Percentiles rank a stretch among this genome's conserved stretches.
Evolutionary conservation across 2,329 filamentous ascomycete species (phyloP).

Genomic region (Dactylonectria macrodidyma): DNA sequence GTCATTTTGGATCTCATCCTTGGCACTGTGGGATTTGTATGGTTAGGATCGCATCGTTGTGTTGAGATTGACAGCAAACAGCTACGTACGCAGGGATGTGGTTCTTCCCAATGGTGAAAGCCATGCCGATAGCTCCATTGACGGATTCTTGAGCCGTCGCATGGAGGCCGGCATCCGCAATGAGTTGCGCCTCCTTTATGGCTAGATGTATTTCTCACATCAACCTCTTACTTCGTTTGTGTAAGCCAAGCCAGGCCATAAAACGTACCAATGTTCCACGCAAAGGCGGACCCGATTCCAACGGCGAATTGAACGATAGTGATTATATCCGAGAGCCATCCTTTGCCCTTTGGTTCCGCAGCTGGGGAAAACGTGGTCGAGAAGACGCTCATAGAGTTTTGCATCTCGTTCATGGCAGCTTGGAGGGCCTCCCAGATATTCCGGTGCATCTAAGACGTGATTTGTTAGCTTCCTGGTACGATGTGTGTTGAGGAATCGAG

Average conservation of each 20-base stretch:
- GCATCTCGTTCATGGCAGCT: constrained; percentile 14
- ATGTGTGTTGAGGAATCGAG: too few species aligned
- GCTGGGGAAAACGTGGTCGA: constrained; percentile 1
- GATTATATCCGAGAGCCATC: constrained; percentile 4
- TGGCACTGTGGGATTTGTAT: not conserved
- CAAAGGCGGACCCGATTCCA: not conserved
- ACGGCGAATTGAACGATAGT: constrained; percentile 1
- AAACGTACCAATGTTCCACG: constrained; percentile 2
- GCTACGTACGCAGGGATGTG: constrained; percentile 9
- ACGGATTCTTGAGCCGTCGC: not conserved
- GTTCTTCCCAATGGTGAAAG: not conserved
- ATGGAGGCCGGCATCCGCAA: not conserved
- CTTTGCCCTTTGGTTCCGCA: not conserved
- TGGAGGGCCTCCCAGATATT: constrained; percentile 8
- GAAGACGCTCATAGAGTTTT: not conserved
- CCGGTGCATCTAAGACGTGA: not conserved
- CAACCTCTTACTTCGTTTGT: not conserved
- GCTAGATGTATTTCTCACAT: not conserved
- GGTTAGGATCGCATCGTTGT: not conserved
- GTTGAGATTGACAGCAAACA: too few species aligned
- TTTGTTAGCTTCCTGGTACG: not conserved
- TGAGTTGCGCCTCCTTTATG: not conserved
- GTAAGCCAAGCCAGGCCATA: too few species aligned
- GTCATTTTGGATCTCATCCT: not conserved
- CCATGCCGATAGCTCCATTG: constrained; percentile 6